Evolutionary conservation across 1,284 basidiomycete genomes (phyloP).

Genomic region (Cutaneotrichosporon daszewskae): DNA sequence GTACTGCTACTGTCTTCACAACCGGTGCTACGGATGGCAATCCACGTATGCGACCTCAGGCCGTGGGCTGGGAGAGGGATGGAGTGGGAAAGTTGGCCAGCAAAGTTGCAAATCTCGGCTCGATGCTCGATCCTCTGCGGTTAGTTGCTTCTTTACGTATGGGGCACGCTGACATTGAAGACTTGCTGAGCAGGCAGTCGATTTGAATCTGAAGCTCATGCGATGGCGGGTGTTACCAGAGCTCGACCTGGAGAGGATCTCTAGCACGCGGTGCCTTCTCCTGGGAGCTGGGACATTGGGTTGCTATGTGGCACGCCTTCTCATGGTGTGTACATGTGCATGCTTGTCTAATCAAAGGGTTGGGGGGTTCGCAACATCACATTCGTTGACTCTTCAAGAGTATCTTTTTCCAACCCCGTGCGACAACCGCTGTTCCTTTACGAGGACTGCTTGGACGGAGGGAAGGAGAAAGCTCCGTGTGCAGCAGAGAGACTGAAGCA

Average conservation of each 20-base stretch:
- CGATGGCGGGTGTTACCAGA: constrained; percentile 90
- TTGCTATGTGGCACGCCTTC: constrained; percentile 83
- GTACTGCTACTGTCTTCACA: constrained; percentile 12
- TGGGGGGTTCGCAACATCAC: constrained; percentile 95
- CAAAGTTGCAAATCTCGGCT: constrained; percentile 82
- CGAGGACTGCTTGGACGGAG: constrained; percentile 86
- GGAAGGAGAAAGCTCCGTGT: constrained; percentile 85
- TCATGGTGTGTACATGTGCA: constrained; percentile 61
- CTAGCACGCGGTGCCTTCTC: constrained; percentile 71
- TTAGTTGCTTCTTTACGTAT: constrained; percentile 12
- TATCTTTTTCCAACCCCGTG: constrained; percentile 96
- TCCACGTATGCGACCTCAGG: constrained; percentile 38
- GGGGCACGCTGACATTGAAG: constrained; percentile 45
- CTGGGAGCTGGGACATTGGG: constrained; percentile 94
- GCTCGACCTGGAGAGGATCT: constrained; percentile 81
- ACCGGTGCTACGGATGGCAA: background rate
- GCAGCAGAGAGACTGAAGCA: constrained; percentile 81
- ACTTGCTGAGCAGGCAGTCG: constrained; percentile 90
- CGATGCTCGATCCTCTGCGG: constrained; percentile 88
- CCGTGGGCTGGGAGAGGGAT: constrained; percentile 95
- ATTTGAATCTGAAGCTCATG: constrained; percentile 96
- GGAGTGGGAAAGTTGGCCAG: constrained; percentile 75
- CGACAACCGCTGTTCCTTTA: constrained; percentile 95
- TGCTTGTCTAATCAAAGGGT: constrained; percentile 53
- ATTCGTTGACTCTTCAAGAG: constrained; percentile 79